Percentiles rank a stretch among this genome's conserved stretches.
phyloP scores from a whole-genome alignment of 2,329 filamentous ascomycete genomes.

The Fusarium denticulatum region DNA sequence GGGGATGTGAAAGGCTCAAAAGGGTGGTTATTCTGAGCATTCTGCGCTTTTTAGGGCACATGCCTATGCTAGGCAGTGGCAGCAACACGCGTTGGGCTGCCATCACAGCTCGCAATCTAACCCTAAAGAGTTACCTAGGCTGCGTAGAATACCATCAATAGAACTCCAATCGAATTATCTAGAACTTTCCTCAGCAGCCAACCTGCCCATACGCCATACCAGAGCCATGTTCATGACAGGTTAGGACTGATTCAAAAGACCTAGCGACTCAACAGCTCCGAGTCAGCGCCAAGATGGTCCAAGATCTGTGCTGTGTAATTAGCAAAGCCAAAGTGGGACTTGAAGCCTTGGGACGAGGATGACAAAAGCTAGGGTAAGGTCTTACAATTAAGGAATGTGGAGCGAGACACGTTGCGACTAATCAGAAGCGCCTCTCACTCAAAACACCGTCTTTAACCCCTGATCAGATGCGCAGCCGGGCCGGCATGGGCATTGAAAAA shows the following conservation, averaged over 20 bases:
- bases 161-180: background rate
- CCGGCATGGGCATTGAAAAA: background rate
- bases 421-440: background rate
- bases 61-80: background rate
- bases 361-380: background rate
- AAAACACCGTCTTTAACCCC: background rate
- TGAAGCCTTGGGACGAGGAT: background rate
- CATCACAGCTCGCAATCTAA: background rate
- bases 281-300: background rate
- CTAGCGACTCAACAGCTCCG: background rate
- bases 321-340: background rate
- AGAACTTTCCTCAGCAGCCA: background rate
- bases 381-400: background rate
- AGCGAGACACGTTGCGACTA: background rate
- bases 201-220: background rate
- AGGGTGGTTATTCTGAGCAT: background rate
- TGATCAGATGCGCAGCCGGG: too few species aligned
- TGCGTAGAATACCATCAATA: background rate
- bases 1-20: background rate
- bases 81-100: background rate
- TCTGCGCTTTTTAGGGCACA: accelerated
- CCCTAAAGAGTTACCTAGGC: background rate
- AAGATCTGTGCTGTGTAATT: background rate
- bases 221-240: accelerated
- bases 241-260: background rate